Percentiles rank a stretch among this genome's conserved stretches.
Conservation (phyloP, 2,329 filamentous ascomycete genomes). For the Claviceps pazoutovae region DNA sequence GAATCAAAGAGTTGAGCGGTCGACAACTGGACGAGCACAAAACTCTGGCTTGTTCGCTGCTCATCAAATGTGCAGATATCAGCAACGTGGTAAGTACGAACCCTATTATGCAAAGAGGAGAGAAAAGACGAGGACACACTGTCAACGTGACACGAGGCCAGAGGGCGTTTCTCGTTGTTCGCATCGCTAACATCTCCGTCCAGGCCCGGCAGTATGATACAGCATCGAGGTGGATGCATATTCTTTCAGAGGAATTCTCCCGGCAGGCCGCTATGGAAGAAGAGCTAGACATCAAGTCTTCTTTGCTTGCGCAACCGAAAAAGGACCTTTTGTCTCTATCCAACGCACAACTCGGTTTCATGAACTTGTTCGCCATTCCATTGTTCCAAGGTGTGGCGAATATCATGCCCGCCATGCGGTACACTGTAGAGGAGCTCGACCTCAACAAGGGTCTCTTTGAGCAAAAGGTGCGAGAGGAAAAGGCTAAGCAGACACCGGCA, state of each 20-base stretch:
- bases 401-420: constrained; percentile 71
- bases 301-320: constrained; percentile 71
- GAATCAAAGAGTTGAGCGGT: constrained; percentile 57
- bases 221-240: constrained; percentile 79
- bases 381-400: constrained; percentile 81
- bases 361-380: constrained; percentile 88
- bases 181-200: constrained; percentile 4
- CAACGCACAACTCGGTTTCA: constrained; percentile 86
- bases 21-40: constrained; percentile 65
- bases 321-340: constrained; percentile 72
- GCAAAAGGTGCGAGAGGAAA: constrained; percentile 48
- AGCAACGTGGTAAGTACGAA: constrained; percentile 74
- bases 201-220: constrained; percentile 72
- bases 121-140: neutral
- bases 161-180: too few species aligned
- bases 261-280: constrained; percentile 85
- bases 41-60: constrained; percentile 69
- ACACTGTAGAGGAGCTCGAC: constrained; percentile 70
- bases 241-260: constrained; percentile 90
- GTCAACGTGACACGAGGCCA: too few species aligned
- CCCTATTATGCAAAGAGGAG: neutral
- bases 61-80: constrained; percentile 98
- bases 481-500: constrained; percentile 27
- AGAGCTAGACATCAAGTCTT: constrained; percentile 75
- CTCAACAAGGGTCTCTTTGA: constrained; percentile 66